Conservation (phyloP, 805 yeast species). For the Nakazawaea anatomiae region DNA sequence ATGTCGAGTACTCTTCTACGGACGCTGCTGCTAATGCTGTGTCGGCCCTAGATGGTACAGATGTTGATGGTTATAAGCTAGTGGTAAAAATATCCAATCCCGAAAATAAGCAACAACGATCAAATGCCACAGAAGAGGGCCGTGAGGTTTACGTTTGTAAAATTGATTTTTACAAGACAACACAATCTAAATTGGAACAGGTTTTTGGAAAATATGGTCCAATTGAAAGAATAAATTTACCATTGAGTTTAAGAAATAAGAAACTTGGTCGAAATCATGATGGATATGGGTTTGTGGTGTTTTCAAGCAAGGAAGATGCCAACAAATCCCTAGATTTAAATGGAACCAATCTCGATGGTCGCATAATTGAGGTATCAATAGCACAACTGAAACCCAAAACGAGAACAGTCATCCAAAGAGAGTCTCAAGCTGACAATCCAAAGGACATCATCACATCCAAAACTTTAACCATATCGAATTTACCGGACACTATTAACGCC, state of each 20-base stretch:
- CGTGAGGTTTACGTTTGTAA: conserved; percentile 53
- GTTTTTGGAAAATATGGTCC: conserved; percentile 45
- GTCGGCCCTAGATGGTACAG: conserved; percentile 30
- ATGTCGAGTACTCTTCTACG: conserved; percentile 47
- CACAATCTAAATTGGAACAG: conserved; percentile 29
- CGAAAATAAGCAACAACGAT: conserved; percentile 28
- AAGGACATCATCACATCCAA: conserved; percentile 15
- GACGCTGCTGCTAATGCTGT: conserved; percentile 42
- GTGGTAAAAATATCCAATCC: conserved; percentile 64
- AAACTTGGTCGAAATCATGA: conserved; percentile 34
- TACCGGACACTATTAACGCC: conserved; percentile 32
- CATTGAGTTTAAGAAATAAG: conserved; percentile 30
- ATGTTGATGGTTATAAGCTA: conserved; percentile 32
- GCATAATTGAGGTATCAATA: conserved; percentile 41
- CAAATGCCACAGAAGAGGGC: conserved; percentile 44
- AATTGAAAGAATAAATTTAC: conserved; percentile 47
- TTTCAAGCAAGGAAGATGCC: conserved; percentile 38
- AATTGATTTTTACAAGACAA: conserved; percentile 39
- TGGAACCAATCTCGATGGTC: conserved; percentile 34
- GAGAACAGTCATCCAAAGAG: conserved; percentile 13
- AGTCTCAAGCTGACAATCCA: conserved; percentile 2
- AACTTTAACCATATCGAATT: conserved; percentile 19
- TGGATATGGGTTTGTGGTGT: conserved; percentile 65
- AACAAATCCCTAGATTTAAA: conserved; percentile 36
- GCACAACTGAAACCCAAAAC: conserved; percentile 36